Evolutionary conservation across 1,284 basidiomycete genomes (phyloP).

Genomic region (Quambalaria eucalypti): DNA sequence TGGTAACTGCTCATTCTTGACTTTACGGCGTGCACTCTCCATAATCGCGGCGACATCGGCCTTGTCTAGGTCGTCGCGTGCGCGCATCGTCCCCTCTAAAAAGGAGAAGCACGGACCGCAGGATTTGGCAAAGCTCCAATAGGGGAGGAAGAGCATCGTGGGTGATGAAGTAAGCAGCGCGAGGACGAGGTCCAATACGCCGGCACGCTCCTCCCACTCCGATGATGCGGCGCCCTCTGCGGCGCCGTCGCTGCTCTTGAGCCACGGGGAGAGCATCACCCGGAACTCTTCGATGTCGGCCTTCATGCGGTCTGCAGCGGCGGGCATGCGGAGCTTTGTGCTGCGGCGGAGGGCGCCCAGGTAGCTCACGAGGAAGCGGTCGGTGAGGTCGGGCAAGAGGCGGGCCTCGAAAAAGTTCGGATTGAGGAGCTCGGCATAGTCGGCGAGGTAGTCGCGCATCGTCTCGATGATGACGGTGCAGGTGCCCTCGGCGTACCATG

Average conservation of each 20-base stretch:
- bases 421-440: conserved; percentile 85
- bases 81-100: conserved; percentile 79
- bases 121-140: conserved; percentile 81
- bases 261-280: conserved; percentile 53
- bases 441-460: conserved; percentile 86
- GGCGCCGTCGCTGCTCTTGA: conserved; percentile 3
- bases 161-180: conserved; percentile 79
- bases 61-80: conserved; percentile 81
- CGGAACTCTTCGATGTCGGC: conserved; percentile 70
- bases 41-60: conserved; percentile 79
- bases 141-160: conserved; percentile 88
- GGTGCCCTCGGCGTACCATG: conserved; percentile 55
- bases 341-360: conserved; percentile 76
- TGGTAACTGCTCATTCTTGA: conserved; percentile 51
- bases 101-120: conserved; percentile 88
- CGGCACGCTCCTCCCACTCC: background rate
- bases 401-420: conserved; percentile 77
- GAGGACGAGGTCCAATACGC: conserved; percentile 44
- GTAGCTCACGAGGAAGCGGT: conserved; percentile 81
- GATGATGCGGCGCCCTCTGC: too few species aligned
- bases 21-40: conserved; percentile 85
- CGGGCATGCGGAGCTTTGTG: conserved; percentile 78
- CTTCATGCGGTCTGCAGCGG: conserved; percentile 69
- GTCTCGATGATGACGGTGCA: conserved; percentile 83
- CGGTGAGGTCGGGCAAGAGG: conserved; percentile 83